Evolutionary conservation across 768 basidiomycete species (phyloP), one percentile per base, ranked within the genome.

Genomic region (Lactarius evosmus): DNA sequence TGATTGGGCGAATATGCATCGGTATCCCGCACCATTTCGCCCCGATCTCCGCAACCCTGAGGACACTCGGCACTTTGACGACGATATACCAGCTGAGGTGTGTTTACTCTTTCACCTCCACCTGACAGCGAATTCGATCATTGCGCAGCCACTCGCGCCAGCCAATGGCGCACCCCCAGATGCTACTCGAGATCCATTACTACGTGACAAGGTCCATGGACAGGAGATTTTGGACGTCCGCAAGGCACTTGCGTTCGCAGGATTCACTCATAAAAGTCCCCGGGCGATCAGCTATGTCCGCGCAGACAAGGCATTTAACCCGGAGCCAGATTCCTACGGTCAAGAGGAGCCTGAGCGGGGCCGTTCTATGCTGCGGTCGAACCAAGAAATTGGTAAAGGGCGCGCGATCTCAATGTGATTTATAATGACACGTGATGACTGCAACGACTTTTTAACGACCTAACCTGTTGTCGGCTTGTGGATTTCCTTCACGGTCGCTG

Each of bases 1-100:
- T 66, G 93, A 98, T 72, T 98, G 90, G 89, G 78, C 81, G 52
- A 90, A 89, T 70, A 88, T 98, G 40, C 93, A 95, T 74, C 81
- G 81, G 56, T 87, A 87, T 72, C 80, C 84, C 59, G 91, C 95
- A 12, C 95, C 95, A 17, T 98, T 95, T 80, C 85, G 84, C 64
- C 97, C 96, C 33, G 87, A 94, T 66, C 83, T 99, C 63, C 78
- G 73, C 33, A 79, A 85, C 67, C 88, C 91, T 30, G 91, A 89
- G 70, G 95, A 98, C 74, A 98, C 96, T 17, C 82, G 86, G 65
- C 95, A 99, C 75, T 98, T 99, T 68, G 95, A 98, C 75, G 85
- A 89, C 58, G 93, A 96, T 74, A 98, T 97, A 70, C 92, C 92
- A 25, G 78, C 89, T 40, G 92, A 95, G 85, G 94, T 93, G 76